Conservation (phyloP, 208 protist genomes). For the Leishmania tarentolae region DNA sequence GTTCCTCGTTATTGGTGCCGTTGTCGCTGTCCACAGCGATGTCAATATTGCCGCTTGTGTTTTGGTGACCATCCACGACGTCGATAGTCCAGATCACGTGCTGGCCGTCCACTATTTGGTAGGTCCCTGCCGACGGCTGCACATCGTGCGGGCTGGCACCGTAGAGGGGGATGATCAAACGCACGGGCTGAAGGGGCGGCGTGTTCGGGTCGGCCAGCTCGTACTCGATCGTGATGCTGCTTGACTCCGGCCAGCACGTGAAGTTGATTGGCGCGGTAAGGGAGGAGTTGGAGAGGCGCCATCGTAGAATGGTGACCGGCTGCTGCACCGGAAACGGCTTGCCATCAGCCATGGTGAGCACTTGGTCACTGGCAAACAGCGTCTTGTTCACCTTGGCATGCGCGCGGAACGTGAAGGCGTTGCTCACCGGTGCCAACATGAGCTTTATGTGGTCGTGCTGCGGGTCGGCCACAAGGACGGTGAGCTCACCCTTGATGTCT, state of each 20-base stretch:
- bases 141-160: conserved; percentile 39
- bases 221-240: conserved; percentile 83
- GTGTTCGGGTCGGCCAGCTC: conserved; percentile 51
- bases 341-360: conserved; percentile 77
- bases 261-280: conserved; percentile 64
- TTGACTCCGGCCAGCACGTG: conserved; percentile 77
- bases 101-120: conserved; percentile 25
- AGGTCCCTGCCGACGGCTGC: conserved; percentile 52
- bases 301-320: conserved; percentile 78
- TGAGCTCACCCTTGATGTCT: conserved; percentile 81
- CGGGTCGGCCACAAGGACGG: conserved; percentile 71
- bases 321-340: conserved; percentile 84
- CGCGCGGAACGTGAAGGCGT: conserved; percentile 77
- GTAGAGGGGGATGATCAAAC: conserved; percentile 66
- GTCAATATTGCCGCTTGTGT: conserved; percentile 72
- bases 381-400: conserved; percentile 88
- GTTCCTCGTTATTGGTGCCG: conserved; percentile 29
- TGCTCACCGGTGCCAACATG: conserved; percentile 49
- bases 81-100: conserved; percentile 75
- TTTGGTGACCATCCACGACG: conserved; percentile 43
- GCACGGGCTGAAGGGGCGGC: conserved; percentile 54
- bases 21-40: conserved; percentile 41
- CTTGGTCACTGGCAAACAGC: conserved; percentile 73
- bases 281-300: conserved; percentile 41
- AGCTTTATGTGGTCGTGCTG: conserved; percentile 59